Conservation (phyloP, 768 basidiomycete species). For the Leccinellum rugosiceps region DNA sequence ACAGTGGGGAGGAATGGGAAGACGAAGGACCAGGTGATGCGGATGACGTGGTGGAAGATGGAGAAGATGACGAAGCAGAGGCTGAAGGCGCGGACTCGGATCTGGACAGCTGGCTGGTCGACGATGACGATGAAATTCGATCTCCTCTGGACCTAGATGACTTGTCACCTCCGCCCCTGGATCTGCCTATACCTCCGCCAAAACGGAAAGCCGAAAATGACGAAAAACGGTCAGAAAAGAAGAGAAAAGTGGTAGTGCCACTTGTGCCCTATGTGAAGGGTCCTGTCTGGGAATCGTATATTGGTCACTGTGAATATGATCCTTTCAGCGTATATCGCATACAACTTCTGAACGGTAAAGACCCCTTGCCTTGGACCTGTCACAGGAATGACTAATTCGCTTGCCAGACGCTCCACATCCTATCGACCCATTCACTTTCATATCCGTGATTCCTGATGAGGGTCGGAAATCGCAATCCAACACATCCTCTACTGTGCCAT, state of each 20-base stretch:
- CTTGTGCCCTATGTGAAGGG: constrained; percentile 81
- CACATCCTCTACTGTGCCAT: constrained; percentile 45
- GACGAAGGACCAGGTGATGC: constrained; percentile 75
- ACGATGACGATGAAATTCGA: constrained; percentile 70
- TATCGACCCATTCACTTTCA: constrained; percentile 76
- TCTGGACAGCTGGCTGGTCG: constrained; percentile 39
- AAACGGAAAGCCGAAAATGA: constrained; percentile 68
- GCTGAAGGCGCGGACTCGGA: constrained; percentile 49
- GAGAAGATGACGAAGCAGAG: constrained; percentile 65
- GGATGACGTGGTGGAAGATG: constrained; percentile 65
- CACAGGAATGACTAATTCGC: constrained; percentile 1
- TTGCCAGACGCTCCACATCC: constrained; percentile 64
- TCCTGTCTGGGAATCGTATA: constrained; percentile 70
- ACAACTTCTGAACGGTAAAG: constrained; percentile 79
- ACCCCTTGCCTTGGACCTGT: not conserved
- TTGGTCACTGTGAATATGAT: constrained; percentile 67
- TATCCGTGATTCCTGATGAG: constrained; percentile 47
- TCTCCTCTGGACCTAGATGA: constrained; percentile 41
- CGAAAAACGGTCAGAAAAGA: constrained; percentile 52
- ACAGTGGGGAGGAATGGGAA: constrained; percentile 97
- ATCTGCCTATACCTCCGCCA: constrained; percentile 36
- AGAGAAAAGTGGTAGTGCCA: constrained; percentile 72
- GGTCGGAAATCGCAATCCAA: constrained; percentile 23
- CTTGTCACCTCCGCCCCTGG: constrained; percentile 30
- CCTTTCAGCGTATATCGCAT: constrained; percentile 74